Conservation (phyloP, 768 basidiomycete genomes). For the Suillus cothurnatus region DNA sequence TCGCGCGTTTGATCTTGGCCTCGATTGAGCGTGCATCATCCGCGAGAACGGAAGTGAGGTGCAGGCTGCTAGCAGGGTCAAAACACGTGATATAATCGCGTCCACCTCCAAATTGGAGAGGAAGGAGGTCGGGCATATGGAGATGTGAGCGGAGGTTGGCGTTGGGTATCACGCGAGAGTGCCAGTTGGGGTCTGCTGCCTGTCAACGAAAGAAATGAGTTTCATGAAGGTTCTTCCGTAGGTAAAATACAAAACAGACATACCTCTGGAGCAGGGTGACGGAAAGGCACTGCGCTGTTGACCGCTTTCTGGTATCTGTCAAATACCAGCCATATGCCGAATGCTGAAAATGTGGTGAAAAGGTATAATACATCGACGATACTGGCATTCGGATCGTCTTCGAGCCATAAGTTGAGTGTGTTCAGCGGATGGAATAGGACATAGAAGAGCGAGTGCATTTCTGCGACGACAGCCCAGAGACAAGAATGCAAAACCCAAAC, state of each 20-base stretch:
- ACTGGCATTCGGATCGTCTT: conserved; percentile 49
- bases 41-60: conserved; percentile 76
- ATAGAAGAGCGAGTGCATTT: conserved; percentile 36
- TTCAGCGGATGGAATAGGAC: conserved; percentile 53
- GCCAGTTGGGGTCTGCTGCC: conserved; percentile 63
- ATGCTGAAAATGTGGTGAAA: conserved; percentile 67
- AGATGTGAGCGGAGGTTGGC: conserved; percentile 70
- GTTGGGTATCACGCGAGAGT: conserved; percentile 53
- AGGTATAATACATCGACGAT: conserved; percentile 67
- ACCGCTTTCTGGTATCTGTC: conserved; percentile 72
- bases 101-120: conserved; percentile 44
- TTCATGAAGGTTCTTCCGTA: conserved; percentile 1
- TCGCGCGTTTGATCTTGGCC: conserved; percentile 67
- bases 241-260: conserved; percentile 16
- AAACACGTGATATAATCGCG: conserved; percentile 85
- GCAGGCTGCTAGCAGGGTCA: conserved; percentile 87
- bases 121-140: conserved; percentile 53
- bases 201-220: conserved; percentile 31
- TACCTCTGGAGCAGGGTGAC: conserved; percentile 60
- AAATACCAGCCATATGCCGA: conserved; percentile 80
- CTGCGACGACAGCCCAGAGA: conserved; percentile 7
- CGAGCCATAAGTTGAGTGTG: conserved; percentile 49
- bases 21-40: conserved; percentile 74
- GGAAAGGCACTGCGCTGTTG: conserved; percentile 75
- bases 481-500: conserved; percentile 3